Percentiles rank a stretch among this genome's conserved stretches.
These are phyloP conservation scores for Gaeumannomyces tritici DNA, from an alignment of 2,329 filamentous ascomycete genomes.

Conservation along the genomic window DNA sequence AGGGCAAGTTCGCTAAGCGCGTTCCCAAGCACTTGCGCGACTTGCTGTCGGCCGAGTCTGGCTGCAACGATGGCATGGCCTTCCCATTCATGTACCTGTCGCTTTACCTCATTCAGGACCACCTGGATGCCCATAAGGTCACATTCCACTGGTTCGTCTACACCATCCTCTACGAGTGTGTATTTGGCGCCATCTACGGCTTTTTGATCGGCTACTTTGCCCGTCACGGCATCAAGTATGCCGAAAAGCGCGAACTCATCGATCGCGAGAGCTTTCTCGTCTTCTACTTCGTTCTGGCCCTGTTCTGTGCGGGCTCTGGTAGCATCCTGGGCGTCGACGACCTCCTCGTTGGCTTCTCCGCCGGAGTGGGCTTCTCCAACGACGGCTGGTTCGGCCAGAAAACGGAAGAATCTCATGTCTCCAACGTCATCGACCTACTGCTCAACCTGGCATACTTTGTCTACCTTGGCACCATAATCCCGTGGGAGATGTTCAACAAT, in stretches of 20 bases:
- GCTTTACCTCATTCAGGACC: conserved; percentile 79
- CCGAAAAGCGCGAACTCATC: conserved; percentile 77
- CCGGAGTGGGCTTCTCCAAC: conserved; percentile 97
- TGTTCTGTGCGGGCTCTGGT: conserved; percentile 92
- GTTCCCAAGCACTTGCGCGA: conserved; percentile 97
- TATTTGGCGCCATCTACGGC: conserved; percentile 85
- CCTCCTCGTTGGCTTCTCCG: conserved; percentile 85
- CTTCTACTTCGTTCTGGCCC: conserved; percentile 93
- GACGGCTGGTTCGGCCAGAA: conserved; percentile 98
- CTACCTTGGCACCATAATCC: conserved; percentile 93
- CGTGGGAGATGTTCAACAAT: conserved; percentile 86
- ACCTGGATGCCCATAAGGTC: conserved; percentile 57
- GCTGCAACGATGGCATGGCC: conserved; percentile 99
- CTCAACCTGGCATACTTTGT: conserved; percentile 98
- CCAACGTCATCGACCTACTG: conserved; percentile 95
- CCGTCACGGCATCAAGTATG: conserved; percentile 79
- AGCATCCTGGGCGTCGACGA: conserved; percentile 89
- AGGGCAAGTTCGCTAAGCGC: conserved; percentile 96
- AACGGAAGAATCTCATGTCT: conserved; percentile 96
- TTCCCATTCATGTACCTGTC: conserved; percentile 95
- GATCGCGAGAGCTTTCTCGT: conserved; percentile 96
- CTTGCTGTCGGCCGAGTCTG: conserved; percentile 88
- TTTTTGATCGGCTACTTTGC: conserved; percentile 83
- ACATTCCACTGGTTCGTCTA: conserved; percentile 81
- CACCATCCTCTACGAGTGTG: conserved; percentile 88